phyloP scores from a whole-genome alignment of 371 early-diverging fungal species.

The Mucor irregularis region DNA sequence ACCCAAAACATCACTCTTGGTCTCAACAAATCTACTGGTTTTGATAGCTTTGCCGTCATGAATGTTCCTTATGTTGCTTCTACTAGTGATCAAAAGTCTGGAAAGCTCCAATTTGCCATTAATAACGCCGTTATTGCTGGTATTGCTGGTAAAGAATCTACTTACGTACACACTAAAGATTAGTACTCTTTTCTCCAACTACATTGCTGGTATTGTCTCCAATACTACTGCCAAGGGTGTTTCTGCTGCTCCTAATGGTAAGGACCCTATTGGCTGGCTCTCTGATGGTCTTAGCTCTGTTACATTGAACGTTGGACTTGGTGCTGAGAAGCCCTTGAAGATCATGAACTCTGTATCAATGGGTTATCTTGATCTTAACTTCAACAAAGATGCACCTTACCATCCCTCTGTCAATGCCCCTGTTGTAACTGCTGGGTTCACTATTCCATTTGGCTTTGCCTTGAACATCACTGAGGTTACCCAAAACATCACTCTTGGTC shows the following conservation, averaged over 20 bases:
- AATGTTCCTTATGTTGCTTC: conserved; percentile 46
- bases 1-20: conserved; percentile 52
- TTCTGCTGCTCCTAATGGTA: conserved; percentile 60
- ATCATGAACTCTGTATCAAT: conserved; percentile 56
- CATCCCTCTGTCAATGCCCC: conserved; percentile 52
- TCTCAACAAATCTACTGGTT: conserved; percentile 25
- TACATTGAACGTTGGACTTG: conserved; percentile 52
- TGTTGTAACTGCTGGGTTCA: conserved; percentile 51
- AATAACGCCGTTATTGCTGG: conserved; percentile 42
- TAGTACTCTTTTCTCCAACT: conserved; percentile 56
- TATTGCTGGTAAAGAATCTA: conserved; percentile 34
- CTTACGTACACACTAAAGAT: too few relatives aligned
- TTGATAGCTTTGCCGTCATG: conserved; percentile 45
- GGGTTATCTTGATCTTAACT: conserved; percentile 56
- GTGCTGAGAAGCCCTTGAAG: conserved; percentile 40
- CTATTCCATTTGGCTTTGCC: conserved; percentile 59
- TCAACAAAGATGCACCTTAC: conserved; percentile 51
- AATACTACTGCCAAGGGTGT: conserved; percentile 58
- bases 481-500: conserved; percentile 52
- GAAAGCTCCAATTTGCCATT: conserved; percentile 52
- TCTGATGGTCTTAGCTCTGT: conserved; percentile 57
- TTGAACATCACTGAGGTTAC: conserved; percentile 56
- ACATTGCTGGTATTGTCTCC: conserved; percentile 52
- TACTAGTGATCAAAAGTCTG: conserved; percentile 46
- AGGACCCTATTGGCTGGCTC: conserved; percentile 58